Conservation (phyloP, 1,284 basidiomycete genomes). For the Puccinia polysora region DNA sequence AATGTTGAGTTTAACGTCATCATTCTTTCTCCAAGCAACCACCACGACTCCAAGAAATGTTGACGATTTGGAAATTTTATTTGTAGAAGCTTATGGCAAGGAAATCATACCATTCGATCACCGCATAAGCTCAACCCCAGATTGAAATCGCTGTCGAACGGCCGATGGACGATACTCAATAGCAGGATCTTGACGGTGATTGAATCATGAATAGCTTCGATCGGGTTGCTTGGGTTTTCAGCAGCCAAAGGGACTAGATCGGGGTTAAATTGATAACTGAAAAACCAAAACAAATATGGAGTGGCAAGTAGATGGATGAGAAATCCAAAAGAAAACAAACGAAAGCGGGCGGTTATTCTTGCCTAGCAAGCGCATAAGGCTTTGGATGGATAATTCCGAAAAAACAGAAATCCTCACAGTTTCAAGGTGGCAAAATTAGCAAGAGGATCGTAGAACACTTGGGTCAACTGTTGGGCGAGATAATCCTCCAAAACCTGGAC, state of each 20-base stretch:
- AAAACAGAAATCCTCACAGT: slow-evolving; percentile 5
- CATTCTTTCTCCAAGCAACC: neutral
- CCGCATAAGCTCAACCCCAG: slow-evolving; percentile 39
- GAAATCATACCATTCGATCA: slow-evolving; percentile 27
- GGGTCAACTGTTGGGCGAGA: slow-evolving; percentile 18
- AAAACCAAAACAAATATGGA: neutral
- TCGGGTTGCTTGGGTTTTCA: slow-evolving; percentile 35
- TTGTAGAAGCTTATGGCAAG: neutral
- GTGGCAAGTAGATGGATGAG: neutral
- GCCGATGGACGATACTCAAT: slow-evolving; percentile 37
- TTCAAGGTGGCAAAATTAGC: slow-evolving; percentile 40
- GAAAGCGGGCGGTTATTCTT: too few species aligned
- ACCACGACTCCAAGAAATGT: neutral
- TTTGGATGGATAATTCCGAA: too few species aligned
- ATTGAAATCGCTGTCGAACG: slow-evolving; percentile 40
- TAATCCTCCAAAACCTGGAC: slow-evolving; percentile 42
- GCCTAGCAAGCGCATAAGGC: too few species aligned
- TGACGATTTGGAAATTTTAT: neutral
- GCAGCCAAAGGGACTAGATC: slow-evolving; percentile 40
- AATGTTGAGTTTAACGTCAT: neutral
- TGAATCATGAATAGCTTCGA: slow-evolving; percentile 41
- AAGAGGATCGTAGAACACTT: slow-evolving; percentile 33
- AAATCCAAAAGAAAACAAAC: too few species aligned
- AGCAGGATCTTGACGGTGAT: slow-evolving; percentile 40
- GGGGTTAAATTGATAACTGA: slow-evolving; percentile 39